Percentiles rank a stretch among this genome's conserved stretches.
phyloP scores from a whole-genome alignment of 148 eudicot genomes.

The Camellia sinensis region DNA sequence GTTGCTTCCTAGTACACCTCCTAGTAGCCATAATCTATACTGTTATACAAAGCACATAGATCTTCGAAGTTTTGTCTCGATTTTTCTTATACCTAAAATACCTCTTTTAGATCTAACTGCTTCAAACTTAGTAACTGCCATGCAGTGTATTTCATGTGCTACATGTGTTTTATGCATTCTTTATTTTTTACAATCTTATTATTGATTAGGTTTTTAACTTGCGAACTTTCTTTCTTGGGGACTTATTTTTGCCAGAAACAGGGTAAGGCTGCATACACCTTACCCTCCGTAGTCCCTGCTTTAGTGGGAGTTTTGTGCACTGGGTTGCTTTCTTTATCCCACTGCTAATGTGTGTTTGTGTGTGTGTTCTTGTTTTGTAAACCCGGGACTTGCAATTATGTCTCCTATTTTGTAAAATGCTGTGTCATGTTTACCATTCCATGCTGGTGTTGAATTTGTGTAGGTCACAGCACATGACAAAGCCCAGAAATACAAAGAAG shows the following conservation, averaged over 20 bases:
- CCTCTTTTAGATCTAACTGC: no score
- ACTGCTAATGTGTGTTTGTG: not conserved
- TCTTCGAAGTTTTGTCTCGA: no score
- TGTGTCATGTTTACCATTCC: not conserved
- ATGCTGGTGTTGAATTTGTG: not conserved
- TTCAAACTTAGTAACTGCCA: no score
- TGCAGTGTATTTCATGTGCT: no score
- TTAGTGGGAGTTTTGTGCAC: no score
- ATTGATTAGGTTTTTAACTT: not conserved
- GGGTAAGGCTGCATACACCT: no score
- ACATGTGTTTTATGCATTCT: not conserved
- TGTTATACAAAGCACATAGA: no score
- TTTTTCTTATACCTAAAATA: no score
- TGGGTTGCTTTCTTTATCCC: not conserved
- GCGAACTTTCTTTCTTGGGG: no score
- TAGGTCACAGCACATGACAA: slow-evolving; percentile 46
- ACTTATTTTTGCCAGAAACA: no score
- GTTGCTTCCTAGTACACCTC: not conserved
- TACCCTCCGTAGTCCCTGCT: no score
- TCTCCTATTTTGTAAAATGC: not conserved
- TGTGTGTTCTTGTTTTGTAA: not conserved
- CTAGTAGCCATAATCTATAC: not conserved
- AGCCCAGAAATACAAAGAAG: slow-evolving; percentile 50
- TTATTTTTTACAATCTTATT: not conserved
- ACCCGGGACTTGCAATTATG: not conserved